phyloP scores from a whole-genome alignment of 805 yeast genomes.

The Maudiozyma pseudohumilis region DNA sequence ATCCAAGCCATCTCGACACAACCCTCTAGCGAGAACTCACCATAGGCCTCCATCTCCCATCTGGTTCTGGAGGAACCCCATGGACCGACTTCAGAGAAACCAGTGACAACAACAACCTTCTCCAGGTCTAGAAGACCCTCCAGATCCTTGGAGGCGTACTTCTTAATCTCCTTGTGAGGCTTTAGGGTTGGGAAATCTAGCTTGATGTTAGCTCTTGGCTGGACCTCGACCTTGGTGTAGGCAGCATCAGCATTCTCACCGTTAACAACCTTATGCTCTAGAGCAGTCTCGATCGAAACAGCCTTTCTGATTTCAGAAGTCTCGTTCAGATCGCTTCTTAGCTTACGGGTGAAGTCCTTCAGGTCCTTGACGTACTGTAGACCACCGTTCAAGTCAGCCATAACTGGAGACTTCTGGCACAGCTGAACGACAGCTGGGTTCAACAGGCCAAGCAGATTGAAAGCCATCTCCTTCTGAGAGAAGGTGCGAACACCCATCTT shows the following conservation, averaged over 20 bases:
- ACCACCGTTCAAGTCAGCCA: conserved; percentile 99
- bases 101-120: conserved; percentile 88
- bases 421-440: conserved; percentile 74
- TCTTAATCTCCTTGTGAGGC: conserved; percentile 61
- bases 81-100: conserved; percentile 98
- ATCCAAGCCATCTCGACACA: conserved; percentile 99
- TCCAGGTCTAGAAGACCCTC: conserved; percentile 90
- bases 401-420: conserved; percentile 88
- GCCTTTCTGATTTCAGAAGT: conserved; percentile 91
- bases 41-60: conserved; percentile 98
- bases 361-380: conserved; percentile 86
- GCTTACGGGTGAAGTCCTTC: conserved; percentile 71
- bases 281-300: conserved; percentile 84
- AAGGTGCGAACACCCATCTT: conserved; percentile 93
- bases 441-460: conserved; percentile 90
- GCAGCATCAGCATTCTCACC: conserved; percentile 87
- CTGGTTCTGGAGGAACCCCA: conserved; percentile 99
- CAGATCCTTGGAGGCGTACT: conserved; percentile 54
- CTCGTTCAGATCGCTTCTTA: conserved; percentile 64
- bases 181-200: conserved; percentile 87
- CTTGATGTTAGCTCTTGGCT: conserved; percentile 92
- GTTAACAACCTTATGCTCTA: conserved; percentile 70
- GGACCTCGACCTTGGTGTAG: conserved; percentile 62
- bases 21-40: conserved; percentile 94
- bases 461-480: conserved; percentile 98